Conservation (phyloP, 176 grass and related monocot species). For the Eleusine coracana region DNA sequence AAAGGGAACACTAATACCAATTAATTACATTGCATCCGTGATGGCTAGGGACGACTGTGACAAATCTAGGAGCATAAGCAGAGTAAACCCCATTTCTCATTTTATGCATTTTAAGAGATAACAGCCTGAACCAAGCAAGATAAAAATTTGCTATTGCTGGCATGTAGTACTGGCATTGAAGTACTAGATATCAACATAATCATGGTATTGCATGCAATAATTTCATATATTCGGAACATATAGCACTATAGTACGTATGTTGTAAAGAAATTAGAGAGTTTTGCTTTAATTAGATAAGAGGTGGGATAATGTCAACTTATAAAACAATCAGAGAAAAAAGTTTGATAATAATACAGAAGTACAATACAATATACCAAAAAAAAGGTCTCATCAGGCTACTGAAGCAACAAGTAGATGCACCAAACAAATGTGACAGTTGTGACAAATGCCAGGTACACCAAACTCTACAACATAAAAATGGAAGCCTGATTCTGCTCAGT, state of each 20-base stretch:
- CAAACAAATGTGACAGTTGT: constrained; percentile 2
- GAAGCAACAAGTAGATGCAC: constrained; percentile 12
- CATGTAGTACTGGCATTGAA: too few relatives aligned
- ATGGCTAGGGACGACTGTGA: too few relatives aligned
- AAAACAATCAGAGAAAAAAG: constrained; percentile 1
- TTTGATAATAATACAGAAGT: background rate
- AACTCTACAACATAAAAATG: constrained; percentile 14
- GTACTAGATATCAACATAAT: background rate
- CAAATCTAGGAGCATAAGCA: constrained; percentile 17
- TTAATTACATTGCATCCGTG: constrained; percentile 16
- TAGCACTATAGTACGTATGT: constrained; percentile 1
- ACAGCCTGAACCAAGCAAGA: background rate
- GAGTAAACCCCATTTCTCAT: background rate
- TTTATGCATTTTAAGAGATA: constrained; percentile 31
- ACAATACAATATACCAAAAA: background rate
- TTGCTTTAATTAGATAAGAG: too few relatives aligned
- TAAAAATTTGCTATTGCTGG: background rate
- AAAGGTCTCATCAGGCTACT: background rate
- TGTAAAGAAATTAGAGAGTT: background rate
- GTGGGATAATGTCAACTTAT: background rate
- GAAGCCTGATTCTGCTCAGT: background rate
- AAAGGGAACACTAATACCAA: constrained; percentile 38
- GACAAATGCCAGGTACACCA: background rate
- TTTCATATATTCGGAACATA: background rate
- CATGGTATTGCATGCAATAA: background rate